Conservation (phyloP, 2,329 filamentous ascomycete genomes). For the Stachybotrys chartarum region DNA sequence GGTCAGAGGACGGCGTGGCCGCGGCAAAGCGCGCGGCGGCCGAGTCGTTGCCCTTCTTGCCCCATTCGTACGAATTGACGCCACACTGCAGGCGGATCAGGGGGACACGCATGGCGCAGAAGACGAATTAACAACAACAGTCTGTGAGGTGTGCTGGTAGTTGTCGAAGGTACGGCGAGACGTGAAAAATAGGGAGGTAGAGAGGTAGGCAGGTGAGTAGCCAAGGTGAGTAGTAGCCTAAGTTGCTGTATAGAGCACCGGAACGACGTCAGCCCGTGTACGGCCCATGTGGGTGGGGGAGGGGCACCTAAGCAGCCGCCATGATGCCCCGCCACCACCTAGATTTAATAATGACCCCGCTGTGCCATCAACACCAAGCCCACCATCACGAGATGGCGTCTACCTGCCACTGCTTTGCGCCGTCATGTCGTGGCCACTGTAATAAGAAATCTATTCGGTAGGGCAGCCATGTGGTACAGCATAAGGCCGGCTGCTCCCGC, state of each 20-base stretch:
- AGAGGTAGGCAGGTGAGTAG: neutral
- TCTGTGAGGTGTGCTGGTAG: neutral
- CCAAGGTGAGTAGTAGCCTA: neutral
- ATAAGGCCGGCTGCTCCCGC: too few species aligned
- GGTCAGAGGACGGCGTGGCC: slow-evolving; percentile 67
- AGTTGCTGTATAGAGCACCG: neutral
- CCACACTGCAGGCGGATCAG: slow-evolving; percentile 82
- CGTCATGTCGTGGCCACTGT: too few species aligned
- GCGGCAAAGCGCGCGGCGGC: slow-evolving; percentile 85
- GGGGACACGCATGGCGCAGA: slow-evolving; percentile 60
- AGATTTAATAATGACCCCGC: neutral
- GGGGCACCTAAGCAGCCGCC: neutral
- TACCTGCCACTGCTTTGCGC: neutral
- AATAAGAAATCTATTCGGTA: too few species aligned
- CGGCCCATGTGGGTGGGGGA: neutral
- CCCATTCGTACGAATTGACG: slow-evolving; percentile 99
- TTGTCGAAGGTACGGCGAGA: neutral
- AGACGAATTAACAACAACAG: neutral
- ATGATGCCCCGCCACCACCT: too few species aligned
- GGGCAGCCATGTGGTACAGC: too few species aligned
- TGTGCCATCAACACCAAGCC: neutral
- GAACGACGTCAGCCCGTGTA: neutral
- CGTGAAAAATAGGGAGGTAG: neutral
- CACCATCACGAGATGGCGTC: neutral
- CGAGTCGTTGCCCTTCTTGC: slow-evolving; percentile 82